Base-by-base conservation (phyloP, 495 filamentous ascomycete genomes). In the Penicillium turbatum region DNA sequence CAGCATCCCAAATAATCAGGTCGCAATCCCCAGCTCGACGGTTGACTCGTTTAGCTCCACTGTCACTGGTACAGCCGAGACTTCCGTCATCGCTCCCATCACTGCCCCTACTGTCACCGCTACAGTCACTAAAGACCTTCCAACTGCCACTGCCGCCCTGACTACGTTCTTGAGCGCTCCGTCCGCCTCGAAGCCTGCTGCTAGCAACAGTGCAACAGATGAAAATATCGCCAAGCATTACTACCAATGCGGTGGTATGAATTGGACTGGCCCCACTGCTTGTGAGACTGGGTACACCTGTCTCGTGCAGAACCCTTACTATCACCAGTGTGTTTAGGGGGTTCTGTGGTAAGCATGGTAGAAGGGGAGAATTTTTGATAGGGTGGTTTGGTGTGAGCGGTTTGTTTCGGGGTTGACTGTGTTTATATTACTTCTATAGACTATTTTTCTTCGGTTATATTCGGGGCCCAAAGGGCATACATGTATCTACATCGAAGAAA, bases 191-290 rank as follows among this genome's bases (percentile, higher is more conserved):
- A 42, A 53, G 17, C 30, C 70, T 1, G 51, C 62, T 21, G 32
- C 56, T 17, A 48, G 48, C 31, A 16, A 56, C 3, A 27, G 15
- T 19, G 36, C 63, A 17, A 31, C 64, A 2, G 34, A 59, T 8
- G 67, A 62, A 53, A 54, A 52, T 10, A 31, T 59, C 30, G 69
- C 58, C 17, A 39, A 61, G 2, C 60, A 62, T 29, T 73, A 69
- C 51, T 60, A 66, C 36, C 80, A 83, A 57, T 83, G 80, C 38
- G 79, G 80, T 43, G 80, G 80, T 32, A 52, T 62, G 26, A 72
- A 74, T 57, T 82, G 72, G 67, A 71, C 57, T 2, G 79, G 80
- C 31, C 36, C 72, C 5, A 77, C 71, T 2, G 66, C 67, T 39
- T 83, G 80, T 59, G 68, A 64, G 52, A 63, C 67, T 17, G 70